These are phyloP conservation scores for Serendipita sp. DNA, from an alignment of 768 basidiomycete species.

Conservation along the genomic window DNA sequence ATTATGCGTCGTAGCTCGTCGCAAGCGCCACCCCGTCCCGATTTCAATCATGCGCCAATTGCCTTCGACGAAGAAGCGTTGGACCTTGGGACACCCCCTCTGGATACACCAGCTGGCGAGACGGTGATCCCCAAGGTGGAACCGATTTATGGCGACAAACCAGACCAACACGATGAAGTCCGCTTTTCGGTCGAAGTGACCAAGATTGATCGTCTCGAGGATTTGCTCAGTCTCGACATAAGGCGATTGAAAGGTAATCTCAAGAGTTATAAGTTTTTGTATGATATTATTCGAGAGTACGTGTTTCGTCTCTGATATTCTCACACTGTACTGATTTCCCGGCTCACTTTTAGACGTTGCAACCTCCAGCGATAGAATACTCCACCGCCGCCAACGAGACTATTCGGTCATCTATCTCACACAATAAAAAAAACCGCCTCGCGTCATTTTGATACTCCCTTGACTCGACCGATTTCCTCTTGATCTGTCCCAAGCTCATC, in stretches of 20 bases:
- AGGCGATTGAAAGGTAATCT: conserved; percentile 83
- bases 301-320: conserved; percentile 19
- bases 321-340: not conserved
- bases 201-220: conserved; percentile 71
- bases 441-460: too few species aligned
- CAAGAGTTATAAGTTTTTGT: conserved; percentile 83
- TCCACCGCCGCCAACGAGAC: too few species aligned
- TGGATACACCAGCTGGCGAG: conserved; percentile 9
- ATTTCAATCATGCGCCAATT: conserved; percentile 7
- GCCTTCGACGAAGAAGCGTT: conserved; percentile 7
- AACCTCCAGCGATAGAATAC: conserved; percentile 5
- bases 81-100: conserved; percentile 8
- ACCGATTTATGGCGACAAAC: conserved; percentile 60
- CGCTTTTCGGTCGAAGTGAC: conserved; percentile 92
- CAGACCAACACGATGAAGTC: conserved; percentile 88
- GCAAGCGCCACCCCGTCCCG: conserved; percentile 33
- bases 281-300: conserved; percentile 74
- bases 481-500: too few species aligned
- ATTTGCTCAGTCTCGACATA: conserved; percentile 84
- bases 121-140: conserved; percentile 19
- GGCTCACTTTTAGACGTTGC: conserved; percentile 8
- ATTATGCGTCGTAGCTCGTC: conserved; percentile 85
- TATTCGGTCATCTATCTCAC: too few species aligned
- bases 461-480: too few species aligned
- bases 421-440: too few species aligned